Base-by-base conservation (phyloP, 169 alveolate genomes). In the Plasmodium knowlesi region DNA sequence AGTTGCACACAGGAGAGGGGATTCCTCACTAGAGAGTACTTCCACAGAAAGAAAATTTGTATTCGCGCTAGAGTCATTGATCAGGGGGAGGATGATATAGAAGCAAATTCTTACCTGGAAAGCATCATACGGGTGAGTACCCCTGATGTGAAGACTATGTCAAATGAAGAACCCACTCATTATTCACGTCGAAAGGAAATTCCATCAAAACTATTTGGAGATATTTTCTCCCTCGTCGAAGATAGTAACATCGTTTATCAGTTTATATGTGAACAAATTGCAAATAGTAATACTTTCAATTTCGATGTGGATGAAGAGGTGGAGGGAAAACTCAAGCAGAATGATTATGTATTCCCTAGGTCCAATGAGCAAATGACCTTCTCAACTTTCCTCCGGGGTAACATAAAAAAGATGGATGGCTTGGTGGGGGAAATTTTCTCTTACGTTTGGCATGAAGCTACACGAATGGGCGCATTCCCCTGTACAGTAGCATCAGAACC, bases 281-380 rank as follows among this genome's bases (percentile, higher is more conserved):
- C 79, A 50, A 41, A 53, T 10, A 71, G 72, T 25, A 89, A 57
- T 61, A 83, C 19, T 28, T 46, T 78, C 46, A 79, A 78, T 34
- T 54, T 57, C 39, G 78, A 88, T 5, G 30, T 39, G 50, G 79
- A 78, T 19, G 76, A 88, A 54, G 19, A n/a, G 50, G 50, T 8
- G 22, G 53, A 73, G 10, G 82, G 16, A 37, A n/a, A 25, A 67
- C 37, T 19, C 1, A 1, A 37, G 9, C 67, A 32, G 2, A 53
- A 10, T 8, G 22, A 19, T 10, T 54, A 53, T 41, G 28, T 6
- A 19, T 53, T 79, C 53, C 22, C 53, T 14, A 67, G 30, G n/a
- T 5, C 53, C n/a, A 34, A 89, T 78, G 94, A 79, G 71, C 14
- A 79, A 41, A 79, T 89, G 94, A 79, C 90, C 25, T 89, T 78